A percentile compares a stretch with the other conserved stretches of the same genome.
Evolutionary conservation across 2,329 filamentous ascomycete species (phyloP).

Genomic region (Epichloe coenophiala): DNA sequence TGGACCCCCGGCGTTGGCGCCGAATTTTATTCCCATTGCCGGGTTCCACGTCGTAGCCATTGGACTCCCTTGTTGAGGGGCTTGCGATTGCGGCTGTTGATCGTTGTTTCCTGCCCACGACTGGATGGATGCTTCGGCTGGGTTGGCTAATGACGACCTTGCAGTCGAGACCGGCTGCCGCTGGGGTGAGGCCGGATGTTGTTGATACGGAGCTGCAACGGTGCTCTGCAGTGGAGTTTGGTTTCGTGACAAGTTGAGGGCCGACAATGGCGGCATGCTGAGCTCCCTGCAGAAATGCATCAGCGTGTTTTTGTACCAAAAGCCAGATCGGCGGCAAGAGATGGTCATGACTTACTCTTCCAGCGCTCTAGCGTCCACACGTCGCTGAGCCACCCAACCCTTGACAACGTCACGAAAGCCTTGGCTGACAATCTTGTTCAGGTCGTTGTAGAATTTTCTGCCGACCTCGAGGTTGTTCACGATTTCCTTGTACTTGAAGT

Average conservation of each 20-base stretch:
- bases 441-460: conserved; percentile 92
- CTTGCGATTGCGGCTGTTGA: conserved; percentile 38
- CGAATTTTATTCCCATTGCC: conserved; percentile 69
- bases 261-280: conserved; percentile 36
- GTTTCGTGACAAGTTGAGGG: conserved; percentile 24
- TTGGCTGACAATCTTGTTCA: conserved; percentile 68
- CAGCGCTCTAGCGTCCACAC: conserved; percentile 65
- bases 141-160: conserved; percentile 14
- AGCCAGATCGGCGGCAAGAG: neutral
- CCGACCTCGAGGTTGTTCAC: conserved; percentile 83
- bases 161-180: conserved; percentile 13
- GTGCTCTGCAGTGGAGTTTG: conserved; percentile 8
- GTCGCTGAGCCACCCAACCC: conserved; percentile 66
- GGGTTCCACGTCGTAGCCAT: conserved; percentile 50
- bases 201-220: conserved; percentile 5
- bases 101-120: conserved; percentile 45
- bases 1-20: conserved; percentile 21
- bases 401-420: conserved; percentile 68
- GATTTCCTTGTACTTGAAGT: conserved; percentile 93
- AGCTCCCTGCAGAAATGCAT: conserved; percentile 27
- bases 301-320: neutral
- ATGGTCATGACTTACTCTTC: conserved; percentile 48
- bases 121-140: conserved; percentile 39
- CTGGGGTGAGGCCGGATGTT: conserved; percentile 3
- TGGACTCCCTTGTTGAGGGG: conserved; percentile 21